phyloP scores from a whole-genome alignment of 2,329 filamentous ascomycete species.

The Tolypocladium sp. region DNA sequence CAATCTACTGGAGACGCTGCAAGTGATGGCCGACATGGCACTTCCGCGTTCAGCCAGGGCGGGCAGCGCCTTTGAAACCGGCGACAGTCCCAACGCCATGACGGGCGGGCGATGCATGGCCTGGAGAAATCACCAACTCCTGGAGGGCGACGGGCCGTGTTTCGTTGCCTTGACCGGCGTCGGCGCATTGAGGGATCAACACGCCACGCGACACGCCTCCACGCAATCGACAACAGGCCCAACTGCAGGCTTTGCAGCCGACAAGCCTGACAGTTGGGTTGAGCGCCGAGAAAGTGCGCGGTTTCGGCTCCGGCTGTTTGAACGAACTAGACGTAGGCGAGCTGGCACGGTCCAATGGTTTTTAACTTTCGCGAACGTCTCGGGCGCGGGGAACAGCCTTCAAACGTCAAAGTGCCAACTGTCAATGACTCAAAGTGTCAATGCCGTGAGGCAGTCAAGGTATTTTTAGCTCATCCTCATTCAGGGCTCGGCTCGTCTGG shows the following conservation, averaged over 20 bases:
- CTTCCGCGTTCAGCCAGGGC: not conserved
- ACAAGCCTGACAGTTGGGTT: not conserved
- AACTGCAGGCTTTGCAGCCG: not conserved
- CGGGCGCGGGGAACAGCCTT: not conserved
- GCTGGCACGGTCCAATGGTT: no score
- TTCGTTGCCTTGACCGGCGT: not conserved
- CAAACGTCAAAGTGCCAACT: not conserved
- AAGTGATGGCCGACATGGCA: not conserved
- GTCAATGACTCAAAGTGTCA: not conserved
- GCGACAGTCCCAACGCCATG: not conserved
- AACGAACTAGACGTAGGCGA: not conserved
- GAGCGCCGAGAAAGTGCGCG: not conserved
- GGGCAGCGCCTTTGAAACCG: not conserved
- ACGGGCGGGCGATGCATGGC: not conserved
- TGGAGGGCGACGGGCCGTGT: not conserved
- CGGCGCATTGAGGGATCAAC: not conserved
- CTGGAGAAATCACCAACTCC: no score
- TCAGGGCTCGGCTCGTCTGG: not conserved
- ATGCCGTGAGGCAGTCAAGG: not conserved
- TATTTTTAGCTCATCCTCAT: not conserved
- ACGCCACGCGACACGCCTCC: not conserved
- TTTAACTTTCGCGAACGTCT: not conserved
- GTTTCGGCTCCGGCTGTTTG: not conserved
- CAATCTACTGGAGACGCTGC: not conserved
- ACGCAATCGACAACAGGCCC: not conserved